Evolutionary conservation across 2,329 filamentous ascomycete species (phyloP), one percentile per base, ranked within the genome.

Genomic region (Ceratocystis colombiana): DNA sequence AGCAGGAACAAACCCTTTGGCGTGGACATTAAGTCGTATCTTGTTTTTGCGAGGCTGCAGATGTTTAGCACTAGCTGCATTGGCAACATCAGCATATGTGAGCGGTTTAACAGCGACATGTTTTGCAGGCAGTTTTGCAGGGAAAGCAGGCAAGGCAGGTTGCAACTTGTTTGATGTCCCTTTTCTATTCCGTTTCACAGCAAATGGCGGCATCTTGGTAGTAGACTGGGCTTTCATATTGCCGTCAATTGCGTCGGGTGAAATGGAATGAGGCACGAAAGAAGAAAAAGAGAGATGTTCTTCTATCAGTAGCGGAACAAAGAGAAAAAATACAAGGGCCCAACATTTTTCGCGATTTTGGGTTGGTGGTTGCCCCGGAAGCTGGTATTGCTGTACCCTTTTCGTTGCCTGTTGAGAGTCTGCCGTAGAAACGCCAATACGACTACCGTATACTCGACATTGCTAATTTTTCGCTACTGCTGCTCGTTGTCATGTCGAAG

Each of bases 11-110:
- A 63, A 63, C 20, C 61, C 61, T 48, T 63, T 50, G 61, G 61
- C 61, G 22, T 63, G 61, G 17, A 63, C 61, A 63, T 63, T 63
- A 71, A 78, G 78, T 17, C 53, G 53, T 22, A 20, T 25, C 17
- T 57, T 33, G 28, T 33, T 25, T 15, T 57, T 57, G 6, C 8
- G 53, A 7, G 28, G 17, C 7, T 57, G n/a, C 10, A 57, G 28
- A 25, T 57, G 53, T 30, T 28, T 12, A 57, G 8, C 12, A 28
- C 30, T 30, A 25, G 28, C 53, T 33, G 53, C 25, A 57, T 57
- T 57, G n/a, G 53, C 53, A 57, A 57, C 53, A 30, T 57, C 53
- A 30, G 53, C 53, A 22, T 57, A 57, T 33, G 53, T 57, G 53
- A 57, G 53, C 28, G 25, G 25, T 22, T 57, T 57, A 25, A 57